A percentile compares a stretch with the other conserved stretches of the same genome.
These are phyloP conservation scores for Pyronema domesticum DNA, from an alignment of 495 filamentous ascomycete species.

Conservation along the genomic window DNA sequence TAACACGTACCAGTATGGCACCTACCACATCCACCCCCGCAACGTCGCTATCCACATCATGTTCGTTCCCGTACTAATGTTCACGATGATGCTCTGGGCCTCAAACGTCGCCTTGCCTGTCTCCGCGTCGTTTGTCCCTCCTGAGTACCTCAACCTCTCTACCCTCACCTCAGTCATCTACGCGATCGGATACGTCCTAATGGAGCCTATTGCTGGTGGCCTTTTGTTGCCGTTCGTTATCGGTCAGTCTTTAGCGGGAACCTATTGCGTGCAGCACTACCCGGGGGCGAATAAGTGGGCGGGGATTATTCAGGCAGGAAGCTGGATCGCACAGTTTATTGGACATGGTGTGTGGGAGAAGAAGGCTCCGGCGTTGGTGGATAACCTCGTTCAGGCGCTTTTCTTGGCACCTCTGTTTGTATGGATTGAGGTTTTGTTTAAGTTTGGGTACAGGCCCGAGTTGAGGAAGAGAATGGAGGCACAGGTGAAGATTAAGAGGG, in stretches of 20 bases:
- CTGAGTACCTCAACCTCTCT: conserved; percentile 65
- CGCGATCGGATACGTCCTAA: conserved; percentile 55
- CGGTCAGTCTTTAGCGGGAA: neutral
- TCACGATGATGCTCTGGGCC: conserved; percentile 54
- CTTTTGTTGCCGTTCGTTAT: conserved; percentile 49
- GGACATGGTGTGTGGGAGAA: conserved; percentile 84
- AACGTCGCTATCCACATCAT: conserved; percentile 82
- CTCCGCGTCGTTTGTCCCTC: conserved; percentile 34
- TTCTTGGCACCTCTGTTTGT: conserved; percentile 97
- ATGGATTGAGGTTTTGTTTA: conserved; percentile 89
- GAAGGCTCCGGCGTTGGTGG: conserved; percentile 69
- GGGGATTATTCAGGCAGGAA: conserved; percentile 39
- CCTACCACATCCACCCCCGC: conserved; percentile 75
- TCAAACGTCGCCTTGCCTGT: conserved; percentile 31
- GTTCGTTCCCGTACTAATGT: conserved; percentile 70
- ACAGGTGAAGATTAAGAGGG: conserved; percentile 54
- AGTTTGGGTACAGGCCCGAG: conserved; percentile 74
- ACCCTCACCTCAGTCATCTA: conserved; percentile 47
- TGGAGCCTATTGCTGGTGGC: conserved; percentile 80
- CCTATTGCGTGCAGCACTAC: conserved; percentile 25
- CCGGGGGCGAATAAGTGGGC: conserved; percentile 52
- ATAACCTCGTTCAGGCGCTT: conserved; percentile 78
- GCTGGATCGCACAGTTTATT: conserved; percentile 77
- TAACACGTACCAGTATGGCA: conserved; percentile 53
- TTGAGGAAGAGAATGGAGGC: conserved; percentile 62